Base-by-base conservation (phyloP, 179 eudicot genomes). In the Monotropa hypopitys region DNA sequence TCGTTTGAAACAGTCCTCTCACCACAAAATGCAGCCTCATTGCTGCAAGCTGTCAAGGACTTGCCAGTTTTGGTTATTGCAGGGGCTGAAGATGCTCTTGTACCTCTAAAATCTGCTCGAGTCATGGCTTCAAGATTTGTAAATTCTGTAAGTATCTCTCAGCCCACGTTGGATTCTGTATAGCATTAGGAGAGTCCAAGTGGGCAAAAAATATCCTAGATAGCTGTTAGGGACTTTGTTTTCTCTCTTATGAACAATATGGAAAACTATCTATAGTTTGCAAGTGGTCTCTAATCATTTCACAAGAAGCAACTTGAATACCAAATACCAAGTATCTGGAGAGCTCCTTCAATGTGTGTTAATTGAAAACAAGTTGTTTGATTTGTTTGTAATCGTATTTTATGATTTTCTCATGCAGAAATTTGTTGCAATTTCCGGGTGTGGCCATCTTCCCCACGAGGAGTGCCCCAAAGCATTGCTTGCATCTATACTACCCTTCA, bases 381-480 rank as follows among this genome's bases (percentile, higher is more conserved):
- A 18, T 65, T 49, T 12, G 23, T n/a, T 65, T 47, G 15, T 77
- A 46, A 81, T 71, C 62, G 35, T 70, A 40, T n/a, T 4, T 12
- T 10, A n/a, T 33, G 62, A 13, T 73, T 26, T 53, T 74, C 38
- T 70, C 28, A 2, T 81, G 87, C 97, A 95, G 99, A 95, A 94
- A 84, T 83, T 95, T 77, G 97, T 95, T 78, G 92, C 97, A 61
- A 85, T 95, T 85, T 95, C 99, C 47, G 97, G 96, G 38, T 95
- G 98, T 76, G 99, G 99, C 75, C 99, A 95, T 88, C 97, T 95
- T 76, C 99, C 97, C 20, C 99, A 95, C 1, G 99, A 95, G 86
- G 99, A 95, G 80, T 95, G 99, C 77, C 98, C 99, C 38, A 93
- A 90, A 85, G 99, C 97, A 42, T 80, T 93, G 84, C 95, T 95